Evolutionary conservation across 1,284 basidiomycete species (phyloP).

Genomic region (Hortiboletus rubellus): DNA sequence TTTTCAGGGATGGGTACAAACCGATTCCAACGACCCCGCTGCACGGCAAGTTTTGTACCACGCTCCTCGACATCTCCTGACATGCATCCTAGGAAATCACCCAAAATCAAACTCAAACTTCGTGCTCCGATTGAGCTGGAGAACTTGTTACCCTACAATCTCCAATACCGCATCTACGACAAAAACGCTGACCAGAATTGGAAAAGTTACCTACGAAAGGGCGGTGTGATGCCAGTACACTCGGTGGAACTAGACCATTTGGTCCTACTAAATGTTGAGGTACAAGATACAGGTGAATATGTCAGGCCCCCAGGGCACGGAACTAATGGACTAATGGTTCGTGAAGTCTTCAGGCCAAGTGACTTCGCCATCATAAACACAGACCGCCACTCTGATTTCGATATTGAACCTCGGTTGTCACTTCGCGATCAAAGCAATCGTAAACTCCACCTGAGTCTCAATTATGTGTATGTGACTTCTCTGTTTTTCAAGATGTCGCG

Average conservation of each 20-base stretch:
- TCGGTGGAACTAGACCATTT: slow-evolving; percentile 95
- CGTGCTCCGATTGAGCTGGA: slow-evolving; percentile 97
- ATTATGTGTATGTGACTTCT: slow-evolving; percentile 74
- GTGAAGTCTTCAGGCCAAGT: slow-evolving; percentile 87
- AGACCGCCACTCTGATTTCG: slow-evolving; percentile 89
- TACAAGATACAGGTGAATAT: slow-evolving; percentile 82
- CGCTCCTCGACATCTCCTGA: neutral
- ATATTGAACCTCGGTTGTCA: slow-evolving; percentile 72
- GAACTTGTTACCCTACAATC: slow-evolving; percentile 93
- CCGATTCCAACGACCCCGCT: slow-evolving; percentile 66
- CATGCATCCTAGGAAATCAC: slow-evolving; percentile 64
- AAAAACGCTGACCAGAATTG: slow-evolving; percentile 92
- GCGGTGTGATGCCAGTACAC: slow-evolving; percentile 96
- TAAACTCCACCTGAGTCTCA: slow-evolving; percentile 81
- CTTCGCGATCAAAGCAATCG: slow-evolving; percentile 77
- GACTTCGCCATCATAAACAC: slow-evolving; percentile 98
- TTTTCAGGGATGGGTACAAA: slow-evolving; percentile 91
- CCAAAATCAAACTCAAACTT: slow-evolving; percentile 82
- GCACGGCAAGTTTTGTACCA: slow-evolving; percentile 46
- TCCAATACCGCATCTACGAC: slow-evolving; percentile 96
- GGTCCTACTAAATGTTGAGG: slow-evolving; percentile 86
- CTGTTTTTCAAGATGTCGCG: neutral
- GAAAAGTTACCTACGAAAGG: slow-evolving; percentile 91
- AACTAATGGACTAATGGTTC: slow-evolving; percentile 12
- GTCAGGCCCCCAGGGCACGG: neutral